Base-by-base conservation (phyloP, 306 rosid genomes). In the Mucuna pruriens region DNA sequence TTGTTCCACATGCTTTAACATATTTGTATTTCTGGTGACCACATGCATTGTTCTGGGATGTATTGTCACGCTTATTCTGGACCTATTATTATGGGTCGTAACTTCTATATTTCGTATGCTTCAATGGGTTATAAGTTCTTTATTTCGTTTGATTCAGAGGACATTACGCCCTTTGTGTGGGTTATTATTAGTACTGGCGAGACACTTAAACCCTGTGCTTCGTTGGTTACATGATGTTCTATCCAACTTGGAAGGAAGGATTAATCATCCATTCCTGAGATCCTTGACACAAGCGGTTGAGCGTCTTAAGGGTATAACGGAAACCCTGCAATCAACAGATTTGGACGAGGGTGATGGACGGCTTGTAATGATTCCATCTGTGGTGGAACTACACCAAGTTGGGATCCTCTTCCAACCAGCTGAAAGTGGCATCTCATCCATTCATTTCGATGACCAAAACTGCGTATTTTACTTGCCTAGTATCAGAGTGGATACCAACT, bases 401-500 rank as follows among this genome's bases (percentile, higher is more conserved):
- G 54, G 54, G 36, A 64, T 78, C 17, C 0, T 5, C 1, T 49
- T 78, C 40, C 4, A 49, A 36, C 55, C 65, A 0, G 16, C 31
- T 36, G 4, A 9, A 13, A 9, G 13, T 0, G 69, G 52, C 49
- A 44, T 75, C 12, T 77, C 51, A 42, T 9, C 75, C 69, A 64
- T 51, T 19, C 4, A 65, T 4, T 74, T 74, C 5, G 51, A 64
- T 19, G 75, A 22, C 2, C 0, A 3, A 5, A 13, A 29, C 0
- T 15, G 13, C 19, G 2, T 10, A 0, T 17, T 87, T 25, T 4
- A 13, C 62, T 74, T 82, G 23, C 90, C 88, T 0, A 0, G 7
- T 9, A 16, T 87, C 10, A 57, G 7, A 58, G 0, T 85, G 7
- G 12, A 51, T 33, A 61, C 0, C 0, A 58, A 68, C 49, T 48